Base-by-base conservation (phyloP, 2,329 filamentous ascomycete genomes). In the Neonectria hederae region DNA sequence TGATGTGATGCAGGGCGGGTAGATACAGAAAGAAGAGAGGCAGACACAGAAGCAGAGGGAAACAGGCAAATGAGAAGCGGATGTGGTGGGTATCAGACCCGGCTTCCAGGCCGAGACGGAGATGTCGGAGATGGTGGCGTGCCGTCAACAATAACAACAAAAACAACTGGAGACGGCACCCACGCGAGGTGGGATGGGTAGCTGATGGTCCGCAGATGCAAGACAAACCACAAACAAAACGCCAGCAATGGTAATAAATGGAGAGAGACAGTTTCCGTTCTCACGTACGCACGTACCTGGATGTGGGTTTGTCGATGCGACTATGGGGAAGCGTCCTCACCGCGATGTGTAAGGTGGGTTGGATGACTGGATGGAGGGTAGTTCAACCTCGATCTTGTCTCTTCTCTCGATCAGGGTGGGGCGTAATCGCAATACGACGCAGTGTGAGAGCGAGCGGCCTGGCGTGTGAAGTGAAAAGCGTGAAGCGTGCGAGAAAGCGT, bases 241-340 rank as follows among this genome's bases (percentile, higher is more conserved):
- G 14, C 35, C 35, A 38, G 13, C 10, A 21, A 51, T 13, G 6
- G n/a, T 6, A 30, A 51, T 28, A 19, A 21, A 26, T n/a, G 17
- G 32, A 38, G 14, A 38, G 28, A 35, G 54, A 22, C 24, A 24
- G 32, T 19, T 26, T 22, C 17, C 26, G 17, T 51, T 26, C 46
- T 51, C 24, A 49, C 24, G 10, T 43, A 24, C 32, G 14, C 30
- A 53, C 51, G 9, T 54, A 54, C 51, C n/a, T 24, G n/a, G n/a
- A 26, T 26, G 51, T 54, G 48, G 57, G 28, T 48, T 45, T 54
- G 51, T 55, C 43, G 58, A 61, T 49, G 58, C 52, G 54, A 61
- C 58, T 35, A 43, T 51, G 58, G 51, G 43, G 43, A 55, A 38
- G 54, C 30, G 51, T 40, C 17, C 32, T 22, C 21, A 24, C 19